phyloP scores from a whole-genome alignment of 345 rosid genomes.

The Gossypium herbaceum region DNA sequence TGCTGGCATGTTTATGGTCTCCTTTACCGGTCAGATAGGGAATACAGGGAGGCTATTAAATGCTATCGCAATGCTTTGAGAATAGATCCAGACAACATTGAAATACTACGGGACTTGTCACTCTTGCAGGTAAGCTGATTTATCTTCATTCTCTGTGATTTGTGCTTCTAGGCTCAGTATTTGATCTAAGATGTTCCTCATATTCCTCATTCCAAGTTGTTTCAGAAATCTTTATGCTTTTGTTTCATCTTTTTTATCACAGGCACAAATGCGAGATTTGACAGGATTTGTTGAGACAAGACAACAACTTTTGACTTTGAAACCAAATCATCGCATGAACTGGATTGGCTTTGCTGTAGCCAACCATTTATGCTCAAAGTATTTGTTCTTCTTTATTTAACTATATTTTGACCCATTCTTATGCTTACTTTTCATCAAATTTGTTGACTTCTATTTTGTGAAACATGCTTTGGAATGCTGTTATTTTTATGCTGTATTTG shows the following conservation, averaged over 20 bases:
- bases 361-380: conserved; percentile 85
- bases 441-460: not conserved
- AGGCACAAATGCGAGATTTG: conserved; percentile 99
- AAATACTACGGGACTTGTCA: conserved; percentile 90
- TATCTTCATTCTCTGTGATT: not conserved
- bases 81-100: conserved; percentile 97
- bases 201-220: not conserved
- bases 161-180: not conserved
- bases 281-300: conserved; percentile 94
- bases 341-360: conserved; percentile 99
- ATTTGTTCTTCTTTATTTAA: conserved; percentile 20
- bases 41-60: conserved; percentile 97
- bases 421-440: not conserved
- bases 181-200: not conserved
- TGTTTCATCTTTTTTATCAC: conserved; percentile 19
- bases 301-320: conserved; percentile 83
- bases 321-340: conserved; percentile 98
- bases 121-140: conserved; percentile 70
- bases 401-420: not conserved
- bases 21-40: conserved; percentile 95
- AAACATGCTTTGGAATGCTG: not conserved
- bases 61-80: conserved; percentile 91
- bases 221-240: not conserved
- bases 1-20: conserved; percentile 99
- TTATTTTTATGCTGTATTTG: not conserved